Conservation (phyloP, 768 basidiomycete species). For the Pleurotus sapidus region DNA sequence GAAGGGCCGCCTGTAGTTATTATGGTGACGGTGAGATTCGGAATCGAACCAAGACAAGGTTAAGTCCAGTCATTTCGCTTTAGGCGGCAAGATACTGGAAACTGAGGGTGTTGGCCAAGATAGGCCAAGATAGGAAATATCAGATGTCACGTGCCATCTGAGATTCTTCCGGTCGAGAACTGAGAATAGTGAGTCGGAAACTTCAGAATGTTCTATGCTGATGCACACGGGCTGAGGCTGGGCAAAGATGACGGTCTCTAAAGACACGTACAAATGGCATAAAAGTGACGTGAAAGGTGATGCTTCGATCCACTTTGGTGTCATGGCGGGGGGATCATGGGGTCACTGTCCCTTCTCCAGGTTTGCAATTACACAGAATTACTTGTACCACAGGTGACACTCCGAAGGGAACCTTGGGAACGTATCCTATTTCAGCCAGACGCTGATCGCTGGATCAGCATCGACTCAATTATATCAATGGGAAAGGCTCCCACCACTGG, state of each 20-base stretch:
- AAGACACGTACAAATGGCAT: neutral
- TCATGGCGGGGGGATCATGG: slow-evolving; percentile 11
- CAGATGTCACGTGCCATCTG: slow-evolving; percentile 11
- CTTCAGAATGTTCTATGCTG: too few relatives aligned
- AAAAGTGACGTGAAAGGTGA: slow-evolving; percentile 11
- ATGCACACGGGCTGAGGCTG: too few relatives aligned
- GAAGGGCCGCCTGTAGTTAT: neutral
- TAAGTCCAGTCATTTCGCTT: neutral
- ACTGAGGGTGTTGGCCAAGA: slow-evolving; percentile 24
- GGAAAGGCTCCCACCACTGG: neutral
- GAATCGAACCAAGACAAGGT: slow-evolving; percentile 1
- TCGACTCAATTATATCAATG: too few relatives aligned
- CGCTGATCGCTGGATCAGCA: neutral
- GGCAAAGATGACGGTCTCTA: too few relatives aligned
- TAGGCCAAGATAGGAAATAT: slow-evolving; percentile 29
- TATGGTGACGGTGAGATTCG: slow-evolving; percentile 4
- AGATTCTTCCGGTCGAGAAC: neutral
- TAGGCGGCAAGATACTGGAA: slow-evolving; percentile 23
- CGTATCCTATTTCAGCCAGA: neutral
- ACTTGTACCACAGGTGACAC: neutral
- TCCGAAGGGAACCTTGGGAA: slow-evolving; percentile 3
- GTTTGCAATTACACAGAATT: neutral
- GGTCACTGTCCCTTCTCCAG: slow-evolving; percentile 6
- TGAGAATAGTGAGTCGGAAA: too few relatives aligned
- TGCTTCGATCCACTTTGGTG: slow-evolving; percentile 4